Evolutionary conservation across 805 yeast genomes (phyloP), one percentile per base, ranked within the genome.

Genomic region (Kodamaea neixiangensis): DNA sequence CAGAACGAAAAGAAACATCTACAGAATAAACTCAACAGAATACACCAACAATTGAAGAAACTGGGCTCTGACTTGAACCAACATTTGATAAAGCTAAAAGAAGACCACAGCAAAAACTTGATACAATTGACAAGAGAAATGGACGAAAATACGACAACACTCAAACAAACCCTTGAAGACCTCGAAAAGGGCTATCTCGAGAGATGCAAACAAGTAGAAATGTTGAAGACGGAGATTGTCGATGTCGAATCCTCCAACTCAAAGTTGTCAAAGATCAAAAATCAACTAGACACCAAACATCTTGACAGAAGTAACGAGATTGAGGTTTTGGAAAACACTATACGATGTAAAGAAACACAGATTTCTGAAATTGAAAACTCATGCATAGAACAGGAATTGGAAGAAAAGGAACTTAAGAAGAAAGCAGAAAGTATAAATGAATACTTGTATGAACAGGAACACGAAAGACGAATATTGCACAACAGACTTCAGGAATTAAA

Each of bases 401-500:
- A 52, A 19, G 47, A 54, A 3, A 44, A 56, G 22, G 11, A 37
- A 1, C 51, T 47, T n/a, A 42, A 41, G 11, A 21, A 19, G n/a
- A 25, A 55, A 9, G 43, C 54, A 2, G 33, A 18, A 2, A 22
- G 19, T 5, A 42, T 51, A 15, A 71, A 71, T 25, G 65, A 67
- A 7, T 63, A 69, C 29, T 64, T 85, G 7, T 62, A 76, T 0
- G 64, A 66, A 17, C 82, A 80, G 52, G 93, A 87, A 57, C 65
- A 72, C 0, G 61, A 72, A 34, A 73, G 97, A 53, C 72, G 97
- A 7, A 60, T 68, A 11, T 64, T 88, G 1, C 97, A 90, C 61
- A 85, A 89, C 61, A 76, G 75, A 54, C 71, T 93, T 5, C 97
- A 91, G 65, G 96, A 89, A 53, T 66, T 93, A 35, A 88, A 91